Base-by-base conservation (phyloP, 2,329 filamentous ascomycete genomes). In the Cordyceps javanica region DNA sequence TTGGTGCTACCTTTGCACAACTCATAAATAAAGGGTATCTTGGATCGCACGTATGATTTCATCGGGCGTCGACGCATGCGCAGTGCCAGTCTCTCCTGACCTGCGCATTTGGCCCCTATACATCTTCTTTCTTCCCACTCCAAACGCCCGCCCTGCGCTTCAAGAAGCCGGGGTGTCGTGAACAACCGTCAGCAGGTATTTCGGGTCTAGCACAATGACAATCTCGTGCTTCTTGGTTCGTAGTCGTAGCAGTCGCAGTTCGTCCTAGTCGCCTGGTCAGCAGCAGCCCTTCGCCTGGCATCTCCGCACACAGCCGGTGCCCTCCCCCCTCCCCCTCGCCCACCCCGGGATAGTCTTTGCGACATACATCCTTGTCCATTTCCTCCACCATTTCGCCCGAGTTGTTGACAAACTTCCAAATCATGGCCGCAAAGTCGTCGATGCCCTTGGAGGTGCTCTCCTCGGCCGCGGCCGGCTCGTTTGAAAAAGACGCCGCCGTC, bases 141-240 rank as follows among this genome's bases (percentile, higher is more conserved):
- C 2, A 9, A 30, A n/a, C 3, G 7, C 11, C 9, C 8, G 1
- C 3, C 2, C 16, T 7, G n/a, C 23, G n/a, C 23, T 60, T 70
- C 72, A 89, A 66, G 84, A 85, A 9, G 84, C 81, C 39, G 88
- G 86, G n/a, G 89, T 91, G 68, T 92, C 89, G 72, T 93, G 89
- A 57, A 93, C 82, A 38, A 91, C 87, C 56, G 92, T 83, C 38
- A 93, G 79, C 48, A 94, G 77, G 71, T 89, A 95, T 67, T 90
- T 91, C 41, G 82, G 68, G 70, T 93, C 90, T 70, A 89, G 89
- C 21, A 93, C 87, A 66, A 94, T 90, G 59, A 94, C 87, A 61
- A 94, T 75, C 71, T 95, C 90, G 65, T 91, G 88, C 71, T 89
- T 91, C 76, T 86, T 91, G n/a, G 89, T 93, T 62, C 90, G 82